Percentiles rank a stretch among this genome's conserved stretches.
Evolutionary conservation across 2,329 filamentous ascomycete species (phyloP).

Genomic region (Diaporthe longicolla): DNA sequence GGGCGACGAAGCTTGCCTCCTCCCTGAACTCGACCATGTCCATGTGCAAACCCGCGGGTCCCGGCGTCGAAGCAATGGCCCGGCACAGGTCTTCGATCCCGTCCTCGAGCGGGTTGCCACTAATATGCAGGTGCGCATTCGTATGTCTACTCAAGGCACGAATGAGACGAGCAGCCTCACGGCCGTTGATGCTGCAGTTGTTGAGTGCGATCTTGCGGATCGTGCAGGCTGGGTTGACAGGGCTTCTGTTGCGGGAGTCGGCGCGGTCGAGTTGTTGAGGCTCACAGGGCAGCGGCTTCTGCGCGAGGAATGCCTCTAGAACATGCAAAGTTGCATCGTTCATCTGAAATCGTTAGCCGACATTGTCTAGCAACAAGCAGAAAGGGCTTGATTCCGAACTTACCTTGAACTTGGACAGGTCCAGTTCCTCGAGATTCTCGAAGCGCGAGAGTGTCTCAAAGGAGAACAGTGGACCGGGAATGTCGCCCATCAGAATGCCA

Average conservation of each 20-base stretch:
- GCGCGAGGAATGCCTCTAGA: slow-evolving; percentile 61
- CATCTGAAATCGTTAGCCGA: slow-evolving; percentile 52
- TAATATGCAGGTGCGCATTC: slow-evolving; percentile 64
- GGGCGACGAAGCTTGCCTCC: slow-evolving; percentile 65
- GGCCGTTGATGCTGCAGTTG: slow-evolving; percentile 66
- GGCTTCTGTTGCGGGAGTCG: slow-evolving; percentile 41
- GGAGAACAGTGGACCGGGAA: slow-evolving; percentile 62
- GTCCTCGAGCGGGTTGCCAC: slow-evolving; percentile 66
- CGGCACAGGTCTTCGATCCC: slow-evolving; percentile 65
- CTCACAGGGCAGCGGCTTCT: slow-evolving; percentile 36
- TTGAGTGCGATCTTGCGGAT: slow-evolving; percentile 64
- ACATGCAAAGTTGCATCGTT: slow-evolving; percentile 64
- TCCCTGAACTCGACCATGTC: slow-evolving; percentile 71
- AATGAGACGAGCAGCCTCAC: slow-evolving; percentile 65
- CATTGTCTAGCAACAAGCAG: not conserved
- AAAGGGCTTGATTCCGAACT: slow-evolving; percentile 39
- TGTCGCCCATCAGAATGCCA: slow-evolving; percentile 63
- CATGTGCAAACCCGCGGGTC: slow-evolving; percentile 65
- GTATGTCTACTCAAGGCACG: slow-evolving; percentile 63
- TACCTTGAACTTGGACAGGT: slow-evolving; percentile 69
- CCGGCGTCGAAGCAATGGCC: slow-evolving; percentile 62
- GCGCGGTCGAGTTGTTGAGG: not conserved
- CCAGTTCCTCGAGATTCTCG: slow-evolving; percentile 65
- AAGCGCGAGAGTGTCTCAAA: slow-evolving; percentile 58
- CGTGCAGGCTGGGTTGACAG: slow-evolving; percentile 51